Percentiles rank a stretch among this genome's conserved stretches.
Conservation (phyloP, 805 yeast genomes). For the Sugiyamaella lignohabitans region DNA sequence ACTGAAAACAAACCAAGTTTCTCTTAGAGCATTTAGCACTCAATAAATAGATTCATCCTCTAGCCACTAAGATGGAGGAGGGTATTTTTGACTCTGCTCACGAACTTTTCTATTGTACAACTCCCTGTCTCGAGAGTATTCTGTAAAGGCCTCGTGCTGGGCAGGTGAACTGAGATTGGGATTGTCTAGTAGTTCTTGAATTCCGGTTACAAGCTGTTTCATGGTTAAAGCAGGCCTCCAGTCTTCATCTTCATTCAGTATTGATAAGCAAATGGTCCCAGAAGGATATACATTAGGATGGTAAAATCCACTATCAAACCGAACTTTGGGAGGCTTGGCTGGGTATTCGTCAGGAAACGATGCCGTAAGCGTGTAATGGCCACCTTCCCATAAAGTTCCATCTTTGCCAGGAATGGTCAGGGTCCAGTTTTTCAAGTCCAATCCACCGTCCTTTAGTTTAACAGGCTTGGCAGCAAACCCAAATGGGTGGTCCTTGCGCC, state of each 20-base stretch:
- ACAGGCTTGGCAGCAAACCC: conserved; percentile 92
- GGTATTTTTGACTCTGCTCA: conserved; percentile 72
- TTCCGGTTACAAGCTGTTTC: conserved; percentile 82
- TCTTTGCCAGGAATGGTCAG: conserved; percentile 95
- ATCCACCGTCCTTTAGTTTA: conserved; percentile 71
- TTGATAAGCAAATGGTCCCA: conserved; percentile 91
- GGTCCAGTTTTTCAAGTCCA: conserved; percentile 82
- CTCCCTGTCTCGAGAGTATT: conserved; percentile 56
- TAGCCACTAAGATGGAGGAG: not conserved
- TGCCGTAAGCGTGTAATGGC: conserved; percentile 78
- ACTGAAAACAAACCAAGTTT: no score
- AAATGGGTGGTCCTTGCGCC: conserved; percentile 98
- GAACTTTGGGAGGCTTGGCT: conserved; percentile 91
- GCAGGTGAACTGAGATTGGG: conserved; percentile 98
- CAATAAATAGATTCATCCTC: no score
- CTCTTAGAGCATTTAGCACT: no score
- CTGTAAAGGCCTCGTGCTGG: conserved; percentile 81
- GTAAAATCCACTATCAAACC: conserved; percentile 82
- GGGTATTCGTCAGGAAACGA: conserved; percentile 86
- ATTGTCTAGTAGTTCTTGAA: conserved; percentile 80
- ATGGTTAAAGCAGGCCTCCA: conserved; percentile 97
- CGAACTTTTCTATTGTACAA: conserved; percentile 69
- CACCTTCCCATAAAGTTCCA: conserved; percentile 83
- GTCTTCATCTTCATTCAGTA: conserved; percentile 89
- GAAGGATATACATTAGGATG: conserved; percentile 98